Evolutionary conservation across 2,329 filamentous ascomycete species (phyloP).

Genomic region (Pestalotiopsis sp.): DNA sequence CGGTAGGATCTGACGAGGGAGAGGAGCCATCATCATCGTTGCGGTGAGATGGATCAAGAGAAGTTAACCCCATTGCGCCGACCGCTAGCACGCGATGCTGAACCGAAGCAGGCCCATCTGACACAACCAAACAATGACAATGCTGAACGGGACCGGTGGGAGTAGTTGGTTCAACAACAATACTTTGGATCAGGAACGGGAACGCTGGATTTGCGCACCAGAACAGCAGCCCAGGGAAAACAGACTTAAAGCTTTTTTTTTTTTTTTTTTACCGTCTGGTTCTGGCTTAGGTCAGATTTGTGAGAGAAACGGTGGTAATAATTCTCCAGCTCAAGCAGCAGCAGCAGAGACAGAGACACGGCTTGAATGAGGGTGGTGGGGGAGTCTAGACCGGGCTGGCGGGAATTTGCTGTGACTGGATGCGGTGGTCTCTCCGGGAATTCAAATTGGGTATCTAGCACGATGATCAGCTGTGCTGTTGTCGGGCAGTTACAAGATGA

Average conservation of each 20-base stretch:
- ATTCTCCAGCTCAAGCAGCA: not conserved
- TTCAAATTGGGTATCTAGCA: not conserved
- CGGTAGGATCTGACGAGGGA: not conserved
- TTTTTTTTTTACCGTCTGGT: not conserved
- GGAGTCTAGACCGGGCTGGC: constrained; percentile 2
- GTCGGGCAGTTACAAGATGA: not conserved
- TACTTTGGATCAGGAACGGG: not conserved
- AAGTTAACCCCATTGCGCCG: constrained; percentile 6
- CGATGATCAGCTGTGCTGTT: not conserved
- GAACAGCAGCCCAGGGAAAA: not conserved
- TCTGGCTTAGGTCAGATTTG: not conserved
- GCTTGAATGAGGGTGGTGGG: constrained; percentile 2
- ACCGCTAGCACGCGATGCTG: constrained; percentile 4
- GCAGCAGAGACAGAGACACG: not conserved
- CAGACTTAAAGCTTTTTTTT: not conserved
- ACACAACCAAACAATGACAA: not conserved
- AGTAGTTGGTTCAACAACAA: not conserved
- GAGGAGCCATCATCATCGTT: constrained; percentile 2
- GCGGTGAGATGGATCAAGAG: not conserved
- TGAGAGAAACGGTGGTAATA: not conserved
- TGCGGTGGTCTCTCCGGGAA: not conserved
- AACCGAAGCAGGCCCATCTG: constrained; percentile 8
- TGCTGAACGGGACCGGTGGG: not conserved
- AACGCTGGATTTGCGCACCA: not conserved
- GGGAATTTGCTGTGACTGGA: not conserved